Conservation (phyloP, 192 early-diverging fungal genomes). For the Rhizophagus clarus region DNA sequence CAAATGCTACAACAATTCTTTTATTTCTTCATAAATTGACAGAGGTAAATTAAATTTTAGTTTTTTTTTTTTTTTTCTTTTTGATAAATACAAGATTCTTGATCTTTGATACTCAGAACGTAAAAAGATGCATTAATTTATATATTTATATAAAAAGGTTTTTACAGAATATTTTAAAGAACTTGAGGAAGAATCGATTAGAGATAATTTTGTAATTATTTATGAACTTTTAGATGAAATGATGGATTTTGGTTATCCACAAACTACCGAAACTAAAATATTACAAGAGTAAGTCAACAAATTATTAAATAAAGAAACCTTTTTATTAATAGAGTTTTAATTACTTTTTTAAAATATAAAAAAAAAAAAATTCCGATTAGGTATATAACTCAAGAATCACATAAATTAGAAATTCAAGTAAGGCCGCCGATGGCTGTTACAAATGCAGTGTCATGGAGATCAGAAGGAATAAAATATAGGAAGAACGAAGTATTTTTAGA, state of each 20-base stretch:
- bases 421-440: conserved; percentile 94
- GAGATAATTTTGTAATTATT: conserved; percentile 91
- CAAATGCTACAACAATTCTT: conserved; percentile 94
- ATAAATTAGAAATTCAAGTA: conserved; percentile 89
- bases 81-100: background rate
- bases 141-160: conserved; percentile 62
- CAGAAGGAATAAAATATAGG: conserved; percentile 91
- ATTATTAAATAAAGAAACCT: background rate
- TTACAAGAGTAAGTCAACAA: conserved; percentile 62
- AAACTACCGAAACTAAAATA: conserved; percentile 88
- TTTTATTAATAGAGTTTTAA: background rate
- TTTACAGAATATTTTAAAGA: conserved; percentile 94
- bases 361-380: conserved; percentile 27
- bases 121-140: too few species aligned
- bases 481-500: conserved; percentile 99
- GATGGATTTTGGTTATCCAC: conserved; percentile 92
- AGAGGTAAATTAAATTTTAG: conserved; percentile 3
- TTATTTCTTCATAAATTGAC: conserved; percentile 91
- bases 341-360: background rate
- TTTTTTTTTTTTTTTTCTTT: too few species aligned
- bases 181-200: conserved; percentile 86
- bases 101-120: background rate
- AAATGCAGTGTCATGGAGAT: conserved; percentile 90
- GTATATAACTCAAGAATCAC: conserved; percentile 97
- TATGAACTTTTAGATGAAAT: conserved; percentile 91